Percentiles rank a stretch among this genome's conserved stretches.
Conservation (phyloP, 495 filamentous ascomycete genomes). For the Penicillium waksmanii region DNA sequence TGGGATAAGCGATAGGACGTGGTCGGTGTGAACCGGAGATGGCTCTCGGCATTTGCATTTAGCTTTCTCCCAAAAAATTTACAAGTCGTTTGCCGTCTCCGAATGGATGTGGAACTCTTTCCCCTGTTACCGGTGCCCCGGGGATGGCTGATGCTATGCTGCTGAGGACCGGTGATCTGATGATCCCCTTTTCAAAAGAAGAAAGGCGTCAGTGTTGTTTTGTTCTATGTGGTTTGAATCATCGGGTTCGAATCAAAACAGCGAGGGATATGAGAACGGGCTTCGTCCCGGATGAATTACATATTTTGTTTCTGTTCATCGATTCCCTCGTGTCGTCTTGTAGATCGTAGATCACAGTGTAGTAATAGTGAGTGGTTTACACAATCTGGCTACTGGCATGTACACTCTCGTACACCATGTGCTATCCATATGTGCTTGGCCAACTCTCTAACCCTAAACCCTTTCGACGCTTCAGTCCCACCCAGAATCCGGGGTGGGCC, state of each 20-base stretch:
- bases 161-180: conserved; percentile 22
- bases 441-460: too few relatives aligned
- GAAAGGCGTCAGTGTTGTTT: conserved; percentile 35
- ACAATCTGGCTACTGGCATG: too few relatives aligned
- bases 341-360: too few relatives aligned
- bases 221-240: conserved; percentile 29
- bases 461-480: background rate
- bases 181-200: conserved; percentile 22
- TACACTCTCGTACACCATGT: too few relatives aligned
- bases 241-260: conserved; percentile 30
- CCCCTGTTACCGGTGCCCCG: conserved; percentile 14
- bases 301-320: conserved; percentile 34
- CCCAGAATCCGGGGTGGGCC: conserved; percentile 13
- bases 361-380: too few relatives aligned
- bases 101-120: conserved; percentile 14
- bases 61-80: conserved; percentile 15
- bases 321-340: background rate
- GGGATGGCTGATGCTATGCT: conserved; percentile 10
- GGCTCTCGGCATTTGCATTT: conserved; percentile 12
- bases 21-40: conserved; percentile 27
- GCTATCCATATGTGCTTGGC: too few relatives aligned
- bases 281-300: conserved; percentile 36
- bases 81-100: conserved; percentile 14
- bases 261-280: conserved; percentile 37
- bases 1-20: conserved; percentile 27